Conservation (phyloP, 345 rosid species). For the Aethionema arabicum region DNA sequence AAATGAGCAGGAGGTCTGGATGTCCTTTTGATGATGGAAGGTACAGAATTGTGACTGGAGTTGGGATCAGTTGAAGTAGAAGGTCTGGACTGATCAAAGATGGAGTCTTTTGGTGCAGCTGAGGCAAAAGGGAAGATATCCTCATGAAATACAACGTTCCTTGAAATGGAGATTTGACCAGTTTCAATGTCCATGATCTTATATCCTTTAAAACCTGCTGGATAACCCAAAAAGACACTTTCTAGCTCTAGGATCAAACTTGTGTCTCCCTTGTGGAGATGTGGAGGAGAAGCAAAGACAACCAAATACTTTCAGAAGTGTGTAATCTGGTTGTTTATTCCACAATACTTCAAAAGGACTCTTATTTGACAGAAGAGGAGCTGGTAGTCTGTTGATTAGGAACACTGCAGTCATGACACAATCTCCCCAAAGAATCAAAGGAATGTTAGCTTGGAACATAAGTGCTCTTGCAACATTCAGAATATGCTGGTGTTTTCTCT, state of each 20-base stretch:
- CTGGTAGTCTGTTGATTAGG: no score
- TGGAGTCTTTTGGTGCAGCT: no score
- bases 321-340: background rate
- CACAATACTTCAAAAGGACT: background rate
- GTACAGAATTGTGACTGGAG: no score
- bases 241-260: background rate
- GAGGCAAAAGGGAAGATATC: background rate
- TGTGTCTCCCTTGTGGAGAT: background rate
- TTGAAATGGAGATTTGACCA: background rate
- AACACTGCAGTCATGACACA: background rate
- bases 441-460: background rate
- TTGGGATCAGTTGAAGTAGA: no score
- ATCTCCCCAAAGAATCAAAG: background rate
- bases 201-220: background rate
- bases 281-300: background rate
- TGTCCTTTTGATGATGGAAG: no score
- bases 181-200: background rate
- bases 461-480: no score
- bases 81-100: no score
- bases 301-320: background rate
- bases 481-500: no score
- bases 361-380: background rate
- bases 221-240: background rate
- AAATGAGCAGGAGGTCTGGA: no score
- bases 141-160: background rate